A percentile compares a stretch with the other conserved stretches of the same genome.
phyloP scores from a whole-genome alignment of 495 filamentous ascomycete genomes.

The Cercophora samala region DNA sequence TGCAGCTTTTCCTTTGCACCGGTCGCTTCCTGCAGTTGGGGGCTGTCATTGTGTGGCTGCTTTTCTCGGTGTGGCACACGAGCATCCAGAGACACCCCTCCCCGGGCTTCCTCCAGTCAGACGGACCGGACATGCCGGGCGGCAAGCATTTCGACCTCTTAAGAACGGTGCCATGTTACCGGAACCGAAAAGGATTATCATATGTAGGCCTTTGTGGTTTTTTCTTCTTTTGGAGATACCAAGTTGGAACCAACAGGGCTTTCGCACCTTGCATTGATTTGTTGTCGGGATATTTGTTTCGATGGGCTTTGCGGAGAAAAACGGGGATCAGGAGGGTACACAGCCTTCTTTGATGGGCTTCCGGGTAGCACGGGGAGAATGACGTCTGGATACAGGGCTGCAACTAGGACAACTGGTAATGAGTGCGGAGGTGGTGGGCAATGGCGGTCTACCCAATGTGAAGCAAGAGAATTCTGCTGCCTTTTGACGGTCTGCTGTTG shows the following conservation, averaged over 20 bases:
- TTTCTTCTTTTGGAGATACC: neutral
- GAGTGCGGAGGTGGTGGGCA: neutral
- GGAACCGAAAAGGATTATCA: slow-evolving; percentile 3
- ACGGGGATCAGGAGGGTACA: neutral
- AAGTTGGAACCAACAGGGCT: neutral
- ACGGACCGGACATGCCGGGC: neutral
- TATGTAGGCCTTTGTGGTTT: neutral
- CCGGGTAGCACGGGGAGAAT: neutral
- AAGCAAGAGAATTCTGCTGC: neutral
- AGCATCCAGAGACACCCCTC: neutral
- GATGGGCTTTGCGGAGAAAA: neutral
- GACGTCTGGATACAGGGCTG: neutral
- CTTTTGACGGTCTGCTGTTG: neutral
- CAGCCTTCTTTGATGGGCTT: neutral
- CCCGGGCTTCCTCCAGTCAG: neutral
- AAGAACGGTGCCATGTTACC: neutral
- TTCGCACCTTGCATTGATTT: neutral
- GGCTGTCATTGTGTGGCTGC: neutral
- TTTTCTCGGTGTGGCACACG: neutral
- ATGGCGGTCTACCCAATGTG: neutral
- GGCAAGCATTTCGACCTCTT: neutral
- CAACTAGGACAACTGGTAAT: neutral
- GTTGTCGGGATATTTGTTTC: neutral
- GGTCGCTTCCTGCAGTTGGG: neutral
- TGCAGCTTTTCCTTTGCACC: neutral